Conservation (phyloP, 306 rosid genomes). For the Rosa persica region DNA sequence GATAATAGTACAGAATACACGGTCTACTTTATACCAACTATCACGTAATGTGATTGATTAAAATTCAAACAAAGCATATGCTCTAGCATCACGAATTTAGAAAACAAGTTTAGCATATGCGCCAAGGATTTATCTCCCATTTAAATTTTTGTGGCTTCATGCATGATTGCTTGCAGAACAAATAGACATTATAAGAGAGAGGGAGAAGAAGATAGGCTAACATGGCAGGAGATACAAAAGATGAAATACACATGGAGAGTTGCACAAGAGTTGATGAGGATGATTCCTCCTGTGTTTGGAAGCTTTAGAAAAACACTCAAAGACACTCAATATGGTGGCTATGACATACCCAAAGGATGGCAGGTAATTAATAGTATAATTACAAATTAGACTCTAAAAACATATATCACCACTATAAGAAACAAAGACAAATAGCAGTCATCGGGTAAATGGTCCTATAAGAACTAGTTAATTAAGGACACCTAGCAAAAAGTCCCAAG, state of each 20-base stretch:
- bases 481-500: too few relatives aligned
- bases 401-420: background rate
- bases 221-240: conserved; percentile 51
- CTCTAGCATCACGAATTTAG: too few relatives aligned
- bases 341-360: conserved; percentile 60
- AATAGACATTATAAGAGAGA: conserved; percentile 42
- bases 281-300: conserved; percentile 51
- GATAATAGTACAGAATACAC: too few relatives aligned
- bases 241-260: conserved; percentile 65
- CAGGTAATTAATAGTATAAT: conserved; percentile 24
- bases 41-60: too few relatives aligned
- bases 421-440: too few relatives aligned
- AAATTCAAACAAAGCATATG: too few relatives aligned
- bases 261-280: conserved; percentile 54
- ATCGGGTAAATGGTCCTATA: too few relatives aligned
- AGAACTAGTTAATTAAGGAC: too few relatives aligned
- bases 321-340: conserved; percentile 41
- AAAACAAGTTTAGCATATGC: too few relatives aligned
- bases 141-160: background rate
- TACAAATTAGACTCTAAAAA: background rate
- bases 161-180: conserved; percentile 26
- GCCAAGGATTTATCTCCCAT: background rate
- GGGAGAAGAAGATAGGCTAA: conserved; percentile 35
- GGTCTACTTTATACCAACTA: too few relatives aligned
- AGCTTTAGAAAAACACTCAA: conserved; percentile 43